These are phyloP conservation scores for Sphaerulina populicola DNA, from an alignment of 2,329 filamentous ascomycete species.

Conservation along the genomic window DNA sequence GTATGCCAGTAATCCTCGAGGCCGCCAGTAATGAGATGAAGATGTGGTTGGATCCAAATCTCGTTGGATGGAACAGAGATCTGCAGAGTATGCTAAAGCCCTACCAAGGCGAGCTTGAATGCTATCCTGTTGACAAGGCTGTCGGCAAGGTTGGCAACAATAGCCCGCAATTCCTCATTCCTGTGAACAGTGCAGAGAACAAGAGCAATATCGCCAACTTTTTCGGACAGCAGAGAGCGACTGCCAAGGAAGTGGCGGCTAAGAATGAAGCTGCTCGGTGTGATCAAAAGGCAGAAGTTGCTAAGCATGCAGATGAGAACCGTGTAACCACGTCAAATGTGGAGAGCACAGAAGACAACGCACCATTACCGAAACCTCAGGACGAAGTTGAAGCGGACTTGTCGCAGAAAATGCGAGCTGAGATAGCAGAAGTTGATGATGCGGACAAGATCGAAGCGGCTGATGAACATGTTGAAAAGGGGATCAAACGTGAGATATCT, in stretches of 20 bases:
- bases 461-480: constrained; percentile 26
- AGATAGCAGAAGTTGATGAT: constrained; percentile 34
- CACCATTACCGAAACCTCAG: constrained; percentile 40
- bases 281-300: constrained; percentile 29
- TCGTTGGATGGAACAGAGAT: constrained; percentile 65
- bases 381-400: constrained; percentile 21
- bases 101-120: constrained; percentile 67
- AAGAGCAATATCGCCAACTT: constrained; percentile 93
- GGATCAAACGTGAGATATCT: constrained; percentile 44
- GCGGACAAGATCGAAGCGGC: constrained; percentile 21
- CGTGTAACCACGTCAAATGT: constrained; percentile 38
- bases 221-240: constrained; percentile 56
- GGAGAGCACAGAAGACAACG: constrained; percentile 45
- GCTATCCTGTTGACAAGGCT: constrained; percentile 77
- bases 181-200: constrained; percentile 75
- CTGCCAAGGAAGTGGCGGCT: constrained; percentile 30
- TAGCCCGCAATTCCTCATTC: constrained; percentile 72
- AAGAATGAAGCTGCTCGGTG: constrained; percentile 30
- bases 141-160: constrained; percentile 94
- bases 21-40: constrained; percentile 61
- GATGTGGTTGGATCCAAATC: constrained; percentile 69
- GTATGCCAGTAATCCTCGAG: constrained; percentile 91
- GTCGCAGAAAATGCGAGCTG: constrained; percentile 39
- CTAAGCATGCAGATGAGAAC: constrained; percentile 36
- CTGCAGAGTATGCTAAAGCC: constrained; percentile 73